Percentiles rank a stretch among this genome's conserved stretches.
phyloP scores from a whole-genome alignment of 2,329 filamentous ascomycete genomes.

The Beauveria pseudobassiana region DNA sequence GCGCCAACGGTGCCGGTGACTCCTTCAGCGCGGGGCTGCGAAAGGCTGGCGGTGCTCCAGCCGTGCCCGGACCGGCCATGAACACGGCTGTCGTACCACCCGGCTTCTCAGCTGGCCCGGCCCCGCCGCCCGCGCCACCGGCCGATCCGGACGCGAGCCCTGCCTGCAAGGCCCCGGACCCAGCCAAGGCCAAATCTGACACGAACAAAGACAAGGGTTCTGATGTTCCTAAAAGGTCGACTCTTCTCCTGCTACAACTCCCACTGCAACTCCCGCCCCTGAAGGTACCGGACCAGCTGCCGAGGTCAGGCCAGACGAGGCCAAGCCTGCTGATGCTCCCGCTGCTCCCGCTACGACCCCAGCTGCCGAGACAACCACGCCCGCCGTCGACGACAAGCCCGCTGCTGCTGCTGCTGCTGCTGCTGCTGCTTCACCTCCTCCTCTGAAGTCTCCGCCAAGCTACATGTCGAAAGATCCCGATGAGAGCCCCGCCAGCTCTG shows the following conservation, averaged over 20 bases:
- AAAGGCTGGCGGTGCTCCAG: constrained; percentile 4
- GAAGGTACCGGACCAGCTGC: background rate
- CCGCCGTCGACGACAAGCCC: background rate
- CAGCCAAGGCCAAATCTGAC: constrained; percentile 3
- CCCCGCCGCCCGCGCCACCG: background rate
- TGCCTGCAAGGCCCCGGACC: constrained; percentile 13
- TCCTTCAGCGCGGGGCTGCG: constrained; percentile 14
- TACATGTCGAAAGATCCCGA: constrained; percentile 11
- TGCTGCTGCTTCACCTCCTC: background rate
- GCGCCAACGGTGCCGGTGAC: constrained; percentile 12
- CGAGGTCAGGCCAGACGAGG: background rate
- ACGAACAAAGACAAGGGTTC: background rate
- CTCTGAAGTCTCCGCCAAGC: background rate
- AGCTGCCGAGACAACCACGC: background rate
- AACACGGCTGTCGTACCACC: constrained; percentile 1
- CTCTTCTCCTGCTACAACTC: background rate
- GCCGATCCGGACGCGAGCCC: constrained; percentile 11
- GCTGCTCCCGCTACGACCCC: background rate
- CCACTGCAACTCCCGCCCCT: background rate
- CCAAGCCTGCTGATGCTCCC: background rate
- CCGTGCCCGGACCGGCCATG: background rate
- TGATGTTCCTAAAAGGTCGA: background rate
- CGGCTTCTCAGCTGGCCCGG: background rate
- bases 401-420: background rate
- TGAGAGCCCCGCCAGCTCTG: constrained; percentile 14